Percentiles rank a stretch among this genome's conserved stretches.
phyloP scores from a whole-genome alignment of 2,329 filamentous ascomycete species.

The Fusarium sp. region DNA sequence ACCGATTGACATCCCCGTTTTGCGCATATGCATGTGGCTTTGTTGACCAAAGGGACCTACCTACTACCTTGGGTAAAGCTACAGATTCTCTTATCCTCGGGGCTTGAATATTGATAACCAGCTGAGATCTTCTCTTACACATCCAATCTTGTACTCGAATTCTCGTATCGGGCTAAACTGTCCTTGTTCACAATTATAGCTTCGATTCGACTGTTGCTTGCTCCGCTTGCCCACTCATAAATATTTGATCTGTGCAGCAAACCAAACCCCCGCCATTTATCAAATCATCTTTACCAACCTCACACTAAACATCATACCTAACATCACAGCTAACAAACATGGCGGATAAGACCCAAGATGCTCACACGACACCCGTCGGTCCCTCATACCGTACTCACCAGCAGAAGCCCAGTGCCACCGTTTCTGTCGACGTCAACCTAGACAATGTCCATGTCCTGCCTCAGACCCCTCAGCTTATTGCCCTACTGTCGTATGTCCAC shows the following conservation, averaged over 20 bases:
- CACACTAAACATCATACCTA: conserved; percentile 17
- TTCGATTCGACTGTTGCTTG: conserved; percentile 5
- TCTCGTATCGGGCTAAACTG: conserved; percentile 1
- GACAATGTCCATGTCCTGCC: conserved; percentile 91
- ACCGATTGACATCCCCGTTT: conserved; percentile 41
- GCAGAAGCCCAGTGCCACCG: conserved; percentile 87
- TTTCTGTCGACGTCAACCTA: conserved; percentile 83
- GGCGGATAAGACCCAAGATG: conserved; percentile 43
- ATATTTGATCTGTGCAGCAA: conserved; percentile 21
- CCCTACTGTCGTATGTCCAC: conserved; percentile 88
- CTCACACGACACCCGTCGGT: conserved; percentile 74
- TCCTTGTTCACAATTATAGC: neutral
- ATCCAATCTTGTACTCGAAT: conserved; percentile 20
- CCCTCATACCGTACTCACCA: conserved; percentile 80
- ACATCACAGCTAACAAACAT: conserved; percentile 44
- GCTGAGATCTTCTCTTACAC: conserved; percentile 27
- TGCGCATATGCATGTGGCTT: conserved; percentile 43
- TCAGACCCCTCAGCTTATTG: conserved; percentile 97
- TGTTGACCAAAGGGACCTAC: conserved; percentile 26
- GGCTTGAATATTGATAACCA: conserved; percentile 27
- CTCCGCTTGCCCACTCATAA: conserved; percentile 21
- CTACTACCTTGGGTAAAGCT: conserved; percentile 32
- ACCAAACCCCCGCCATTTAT: conserved; percentile 26
- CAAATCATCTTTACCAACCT: conserved; percentile 5
- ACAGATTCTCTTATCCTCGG: conserved; percentile 36